Conservation (phyloP, 257 asterid genomes). For the Verbascum thapsus region DNA sequence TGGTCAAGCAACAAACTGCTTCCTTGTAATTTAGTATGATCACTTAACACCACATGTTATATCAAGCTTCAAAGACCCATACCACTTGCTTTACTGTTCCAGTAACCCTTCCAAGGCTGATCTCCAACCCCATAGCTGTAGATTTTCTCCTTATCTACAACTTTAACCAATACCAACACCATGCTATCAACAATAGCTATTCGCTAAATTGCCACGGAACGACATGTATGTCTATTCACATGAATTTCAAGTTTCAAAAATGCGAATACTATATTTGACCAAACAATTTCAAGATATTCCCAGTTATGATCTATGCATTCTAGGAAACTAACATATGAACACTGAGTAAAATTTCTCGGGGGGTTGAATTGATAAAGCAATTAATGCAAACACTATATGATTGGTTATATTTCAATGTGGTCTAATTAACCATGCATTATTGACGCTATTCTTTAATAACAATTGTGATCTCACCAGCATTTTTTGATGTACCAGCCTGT, state of each 20-base stretch:
- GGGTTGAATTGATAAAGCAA: not conserved
- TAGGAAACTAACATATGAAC: not conserved
- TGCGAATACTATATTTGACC: not conserved
- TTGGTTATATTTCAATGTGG: conserved; percentile 1
- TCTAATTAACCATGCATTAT: not conserved
- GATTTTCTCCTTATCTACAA: not conserved
- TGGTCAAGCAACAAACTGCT: conserved; percentile 24
- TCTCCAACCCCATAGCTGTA: not conserved
- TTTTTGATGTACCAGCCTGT: conserved; percentile 61
- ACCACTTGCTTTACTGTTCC: conserved; percentile 2
- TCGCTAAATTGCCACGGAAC: not conserved
- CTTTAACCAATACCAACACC: not conserved
- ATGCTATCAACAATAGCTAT: not conserved
- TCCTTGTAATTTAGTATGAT: not conserved
- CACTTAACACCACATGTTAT: not conserved
- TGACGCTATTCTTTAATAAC: not conserved
- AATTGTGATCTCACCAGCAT: conserved; percentile 28
- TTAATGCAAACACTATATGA: not conserved
- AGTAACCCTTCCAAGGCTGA: not conserved
- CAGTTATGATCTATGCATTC: not conserved
- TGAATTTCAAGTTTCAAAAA: not conserved
- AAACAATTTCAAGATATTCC: not conserved
- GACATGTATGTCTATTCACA: not conserved
- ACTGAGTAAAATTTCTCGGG: not conserved
- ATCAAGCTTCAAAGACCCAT: not conserved